phyloP scores from a whole-genome alignment of 495 filamentous ascomycete genomes.

The Podospora didyma region DNA sequence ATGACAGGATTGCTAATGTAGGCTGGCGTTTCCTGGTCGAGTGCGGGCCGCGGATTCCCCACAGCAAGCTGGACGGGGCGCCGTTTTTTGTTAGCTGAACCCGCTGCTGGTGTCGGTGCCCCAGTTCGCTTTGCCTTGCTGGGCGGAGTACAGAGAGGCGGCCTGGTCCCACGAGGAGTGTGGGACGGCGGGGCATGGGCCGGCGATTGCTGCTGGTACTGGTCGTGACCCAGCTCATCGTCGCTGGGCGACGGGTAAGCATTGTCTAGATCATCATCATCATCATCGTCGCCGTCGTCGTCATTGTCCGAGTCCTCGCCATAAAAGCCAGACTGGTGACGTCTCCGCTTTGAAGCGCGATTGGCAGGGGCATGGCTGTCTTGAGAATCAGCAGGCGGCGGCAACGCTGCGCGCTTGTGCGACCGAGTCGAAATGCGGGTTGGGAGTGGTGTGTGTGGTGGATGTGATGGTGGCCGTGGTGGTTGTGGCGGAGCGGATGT shows the following conservation, averaged over 20 bases:
- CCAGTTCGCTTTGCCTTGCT: neutral
- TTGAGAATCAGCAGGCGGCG: neutral
- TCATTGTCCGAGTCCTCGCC: constrained; percentile 11
- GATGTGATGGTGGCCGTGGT: neutral
- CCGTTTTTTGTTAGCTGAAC: too few species aligned
- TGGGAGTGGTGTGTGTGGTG: neutral
- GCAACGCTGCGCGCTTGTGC: constrained; percentile 10
- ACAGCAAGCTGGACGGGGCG: neutral
- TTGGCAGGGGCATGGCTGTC: neutral
- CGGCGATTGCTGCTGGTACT: neutral
- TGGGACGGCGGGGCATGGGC: neutral
- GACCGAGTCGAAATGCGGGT: neutral
- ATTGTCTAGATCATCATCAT: constrained; percentile 1
- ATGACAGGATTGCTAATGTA: constrained; percentile 28
- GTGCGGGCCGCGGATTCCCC: neutral
- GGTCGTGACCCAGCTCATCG: neutral
- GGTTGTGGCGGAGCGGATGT: neutral
- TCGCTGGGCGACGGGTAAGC: constrained; percentile 3
- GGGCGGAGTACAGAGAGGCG: neutral
- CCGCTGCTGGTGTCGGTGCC: too few species aligned
- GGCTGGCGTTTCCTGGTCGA: neutral
- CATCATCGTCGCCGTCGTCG: constrained; percentile 2
- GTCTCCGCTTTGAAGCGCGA: constrained; percentile 16
- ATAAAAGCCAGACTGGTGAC: constrained; percentile 24
- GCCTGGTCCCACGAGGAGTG: neutral